These are phyloP conservation scores for Curvularia sp. DNA, from an alignment of 2,329 filamentous ascomycete species.

Conservation along the genomic window DNA sequence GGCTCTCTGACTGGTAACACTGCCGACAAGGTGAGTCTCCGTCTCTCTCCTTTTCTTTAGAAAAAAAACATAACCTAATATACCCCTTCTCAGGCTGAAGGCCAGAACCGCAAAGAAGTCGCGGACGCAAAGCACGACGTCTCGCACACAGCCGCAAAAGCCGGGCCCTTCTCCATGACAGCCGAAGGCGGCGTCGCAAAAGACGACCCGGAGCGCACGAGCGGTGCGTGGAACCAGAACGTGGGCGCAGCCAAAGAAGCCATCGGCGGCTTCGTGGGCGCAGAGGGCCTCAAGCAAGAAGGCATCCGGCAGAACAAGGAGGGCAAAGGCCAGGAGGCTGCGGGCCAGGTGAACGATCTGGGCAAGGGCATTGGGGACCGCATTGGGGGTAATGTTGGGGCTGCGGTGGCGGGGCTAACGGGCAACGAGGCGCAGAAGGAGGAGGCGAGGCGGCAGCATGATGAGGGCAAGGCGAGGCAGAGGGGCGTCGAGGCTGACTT, in stretches of 20 bases:
- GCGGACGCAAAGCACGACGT: slow-evolving; percentile 72
- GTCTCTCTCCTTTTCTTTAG: slow-evolving; percentile 6
- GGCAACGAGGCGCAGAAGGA: slow-evolving; percentile 72
- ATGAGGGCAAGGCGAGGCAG: slow-evolving; percentile 83
- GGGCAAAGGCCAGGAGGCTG: slow-evolving; percentile 82
- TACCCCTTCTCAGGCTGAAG: slow-evolving; percentile 59
- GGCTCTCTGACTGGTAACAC: slow-evolving; percentile 77
- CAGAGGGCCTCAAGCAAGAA: slow-evolving; percentile 74
- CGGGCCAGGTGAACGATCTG: slow-evolving; percentile 79
- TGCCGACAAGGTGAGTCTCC: slow-evolving; percentile 64
- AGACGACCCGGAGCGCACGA: slow-evolving; percentile 74
- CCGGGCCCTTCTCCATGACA: slow-evolving; percentile 75
- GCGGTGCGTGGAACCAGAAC: slow-evolving; percentile 87
- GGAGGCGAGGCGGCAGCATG: slow-evolving; percentile 73
- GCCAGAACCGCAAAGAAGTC: slow-evolving; percentile 69
- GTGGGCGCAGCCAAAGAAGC: slow-evolving; percentile 85
- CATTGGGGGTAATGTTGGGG: slow-evolving; percentile 74
- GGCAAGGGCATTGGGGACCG: slow-evolving; percentile 65
- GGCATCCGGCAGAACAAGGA: slow-evolving; percentile 80
- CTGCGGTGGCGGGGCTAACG: slow-evolving; percentile 73
- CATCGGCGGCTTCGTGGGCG: slow-evolving; percentile 76
- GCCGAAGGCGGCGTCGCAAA: slow-evolving; percentile 72
- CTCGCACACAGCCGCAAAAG: slow-evolving; percentile 76
- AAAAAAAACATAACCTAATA: slow-evolving; percentile 15
- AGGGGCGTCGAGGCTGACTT: slow-evolving; percentile 83